phyloP scores from a whole-genome alignment of 2,329 filamentous ascomycete genomes.

The Fusarium sp. region DNA sequence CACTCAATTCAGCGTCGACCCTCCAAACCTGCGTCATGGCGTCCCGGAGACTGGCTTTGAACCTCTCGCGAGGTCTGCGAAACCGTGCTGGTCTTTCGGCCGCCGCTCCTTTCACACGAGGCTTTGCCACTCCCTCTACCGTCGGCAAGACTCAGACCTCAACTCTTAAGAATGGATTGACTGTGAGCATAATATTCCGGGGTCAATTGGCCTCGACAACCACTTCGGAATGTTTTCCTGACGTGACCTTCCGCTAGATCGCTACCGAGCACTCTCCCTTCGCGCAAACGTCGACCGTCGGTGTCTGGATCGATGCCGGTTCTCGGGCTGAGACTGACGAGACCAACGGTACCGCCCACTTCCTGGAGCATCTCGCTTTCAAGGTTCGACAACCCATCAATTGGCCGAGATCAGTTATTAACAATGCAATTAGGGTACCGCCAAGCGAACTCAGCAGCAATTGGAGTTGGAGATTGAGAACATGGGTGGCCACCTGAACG shows the following conservation, averaged over 20 bases:
- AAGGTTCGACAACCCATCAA: conserved; percentile 74
- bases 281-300: conserved; percentile 97
- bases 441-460: conserved; percentile 95
- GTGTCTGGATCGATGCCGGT: conserved; percentile 99
- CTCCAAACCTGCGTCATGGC: conserved; percentile 79
- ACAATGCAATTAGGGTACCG: conserved; percentile 77
- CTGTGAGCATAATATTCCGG: conserved; percentile 68
- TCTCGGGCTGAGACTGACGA: conserved; percentile 97
- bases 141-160: conserved; percentile 93
- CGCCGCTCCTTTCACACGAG: conserved; percentile 82
- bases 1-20: conserved; percentile 66
- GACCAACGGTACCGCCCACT: conserved; percentile 99
- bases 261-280: conserved; percentile 98
- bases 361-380: conserved; percentile 99
- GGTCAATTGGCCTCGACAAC: conserved; percentile 57
- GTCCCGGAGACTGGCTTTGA: conserved; percentile 96
- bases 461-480: conserved; percentile 99
- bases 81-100: conserved; percentile 86
- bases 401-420: conserved; percentile 35
- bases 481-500: conserved; percentile 99
- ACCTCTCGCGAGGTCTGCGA: conserved; percentile 91
- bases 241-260: conserved; percentile 70
- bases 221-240: conserved; percentile 41
- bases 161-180: conserved; percentile 97
- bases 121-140: conserved; percentile 87